Base-by-base conservation (phyloP, 2,329 filamentous ascomycete genomes). In the Emergomyces orientalis region DNA sequence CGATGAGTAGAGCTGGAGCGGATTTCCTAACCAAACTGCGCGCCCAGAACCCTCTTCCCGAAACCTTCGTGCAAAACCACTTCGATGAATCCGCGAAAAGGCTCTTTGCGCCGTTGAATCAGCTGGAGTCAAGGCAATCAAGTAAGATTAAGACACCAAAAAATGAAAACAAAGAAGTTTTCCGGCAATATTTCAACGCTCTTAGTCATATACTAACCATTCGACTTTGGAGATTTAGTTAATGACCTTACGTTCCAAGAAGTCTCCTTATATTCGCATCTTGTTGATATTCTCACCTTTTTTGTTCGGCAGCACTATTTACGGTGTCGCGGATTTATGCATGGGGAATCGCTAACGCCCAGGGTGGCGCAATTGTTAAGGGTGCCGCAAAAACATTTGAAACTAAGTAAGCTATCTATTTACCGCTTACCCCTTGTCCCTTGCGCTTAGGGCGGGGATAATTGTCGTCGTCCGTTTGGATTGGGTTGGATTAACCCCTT, bases 231-330 rank as follows among this genome's bases (percentile, higher is more conserved):
- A 17, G 30, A 32, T 56, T 63, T 69, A 83, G 85, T 90, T 69
- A 82, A 89, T 77, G 81, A 86, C 65, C 87, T 97, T 67, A 84
- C 84, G 30, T 88, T 91, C 61, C 87, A 94, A 69, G 88, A 96
- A 74, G 90, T 94, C 32, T 90, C 90, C n/a, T 83, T 97, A 66
- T 96, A 92, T 75, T 88, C 87, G 25, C 94, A 97, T 73, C 80
- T 99, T 59, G 88, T 97, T 62, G 94, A 99, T 72, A 90, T 97
- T 34, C 82, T 97, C 59, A 92, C 89, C 73, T 97, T 95, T 78
- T 97, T 97, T 74, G 87, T 97, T 67, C 87, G 92, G 49, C 90
- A 95, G 71, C 93, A 97, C 75, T 84, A 88, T 49, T 87, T 90
- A 70, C 86, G 91, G 69, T 92, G 88, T 78, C 94, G 95, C 75